phyloP scores from a whole-genome alignment of 768 basidiomycete species.

The Mycena belliarum region DNA sequence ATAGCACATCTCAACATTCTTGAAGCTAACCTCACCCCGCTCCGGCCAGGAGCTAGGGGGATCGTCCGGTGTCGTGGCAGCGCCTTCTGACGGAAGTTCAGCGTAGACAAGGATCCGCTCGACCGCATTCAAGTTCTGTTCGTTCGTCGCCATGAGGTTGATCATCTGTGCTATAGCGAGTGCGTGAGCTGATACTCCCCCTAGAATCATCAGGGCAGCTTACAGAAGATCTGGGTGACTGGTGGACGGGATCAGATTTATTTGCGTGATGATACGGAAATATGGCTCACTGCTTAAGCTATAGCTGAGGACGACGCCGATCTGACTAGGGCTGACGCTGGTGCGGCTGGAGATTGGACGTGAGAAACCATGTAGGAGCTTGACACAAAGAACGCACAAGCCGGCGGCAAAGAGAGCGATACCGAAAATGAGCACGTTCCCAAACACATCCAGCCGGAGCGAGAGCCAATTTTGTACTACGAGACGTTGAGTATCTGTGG shows the following conservation, averaged over 20 bases:
- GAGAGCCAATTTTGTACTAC: constrained; percentile 65
- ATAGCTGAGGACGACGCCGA: constrained; percentile 63
- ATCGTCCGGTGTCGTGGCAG: constrained; percentile 41
- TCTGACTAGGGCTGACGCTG: constrained; percentile 44
- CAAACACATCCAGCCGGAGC: constrained; percentile 64
- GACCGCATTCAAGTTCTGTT: constrained; percentile 74
- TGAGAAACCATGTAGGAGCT: background rate
- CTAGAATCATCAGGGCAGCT: constrained; percentile 20
- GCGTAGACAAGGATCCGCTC: constrained; percentile 73
- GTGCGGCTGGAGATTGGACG: constrained; percentile 22
- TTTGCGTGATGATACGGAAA: background rate
- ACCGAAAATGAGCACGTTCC: constrained; percentile 66
- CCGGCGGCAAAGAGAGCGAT: constrained; percentile 71
- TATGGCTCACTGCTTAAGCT: constrained; percentile 49
- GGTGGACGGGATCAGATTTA: background rate
- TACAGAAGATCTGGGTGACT: constrained; percentile 59
- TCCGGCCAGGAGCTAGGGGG: constrained; percentile 51
- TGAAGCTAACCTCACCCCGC: constrained; percentile 55
- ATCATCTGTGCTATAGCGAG: constrained; percentile 51
- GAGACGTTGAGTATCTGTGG: background rate
- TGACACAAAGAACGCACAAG: constrained; percentile 37
- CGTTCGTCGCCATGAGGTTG: constrained; percentile 56
- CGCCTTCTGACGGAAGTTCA: constrained; percentile 59
- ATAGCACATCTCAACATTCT: constrained; percentile 58
- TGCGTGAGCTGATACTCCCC: background rate